A percentile compares a stretch with the other conserved stretches of the same genome.
Evolutionary conservation across 306 rosid species (phyloP).

Genomic region (Rosa chinensis): DNA sequence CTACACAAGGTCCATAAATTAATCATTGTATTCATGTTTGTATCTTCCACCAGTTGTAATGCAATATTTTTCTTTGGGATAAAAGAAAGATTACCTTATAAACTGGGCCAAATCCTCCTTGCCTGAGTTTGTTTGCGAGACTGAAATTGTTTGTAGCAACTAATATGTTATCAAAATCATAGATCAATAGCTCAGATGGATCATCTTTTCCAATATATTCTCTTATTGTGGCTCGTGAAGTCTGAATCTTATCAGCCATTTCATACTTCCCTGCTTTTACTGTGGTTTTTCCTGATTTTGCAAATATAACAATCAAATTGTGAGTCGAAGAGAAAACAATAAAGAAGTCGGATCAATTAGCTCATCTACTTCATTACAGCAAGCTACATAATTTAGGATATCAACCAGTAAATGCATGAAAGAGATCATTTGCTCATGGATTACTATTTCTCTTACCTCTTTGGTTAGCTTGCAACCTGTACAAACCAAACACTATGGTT

Average conservation of each 20-base stretch:
- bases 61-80: background rate
- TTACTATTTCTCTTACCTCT: slow-evolving; percentile 15
- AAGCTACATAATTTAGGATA: background rate
- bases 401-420: background rate
- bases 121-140: slow-evolving; percentile 23
- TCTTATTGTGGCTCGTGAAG: background rate
- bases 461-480: background rate
- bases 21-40: background rate
- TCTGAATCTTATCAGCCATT: background rate
- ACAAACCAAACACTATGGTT: background rate
- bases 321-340: background rate
- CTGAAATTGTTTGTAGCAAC: slow-evolving; percentile 15
- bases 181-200: background rate
- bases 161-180: slow-evolving; percentile 15
- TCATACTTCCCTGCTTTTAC: background rate
- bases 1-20: slow-evolving; percentile 17
- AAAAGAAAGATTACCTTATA: slow-evolving; percentile 15
- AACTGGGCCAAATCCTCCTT: slow-evolving; percentile 32
- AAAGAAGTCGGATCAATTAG: background rate
- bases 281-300: background rate
- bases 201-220: slow-evolving; percentile 1
- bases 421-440: background rate
- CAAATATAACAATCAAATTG: background rate
- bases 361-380: background rate
- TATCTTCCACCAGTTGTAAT: background rate